Evolutionary conservation across 768 basidiomycete genomes (phyloP), one percentile per base, ranked within the genome.

Genomic region (Pleurotus giganteus): DNA sequence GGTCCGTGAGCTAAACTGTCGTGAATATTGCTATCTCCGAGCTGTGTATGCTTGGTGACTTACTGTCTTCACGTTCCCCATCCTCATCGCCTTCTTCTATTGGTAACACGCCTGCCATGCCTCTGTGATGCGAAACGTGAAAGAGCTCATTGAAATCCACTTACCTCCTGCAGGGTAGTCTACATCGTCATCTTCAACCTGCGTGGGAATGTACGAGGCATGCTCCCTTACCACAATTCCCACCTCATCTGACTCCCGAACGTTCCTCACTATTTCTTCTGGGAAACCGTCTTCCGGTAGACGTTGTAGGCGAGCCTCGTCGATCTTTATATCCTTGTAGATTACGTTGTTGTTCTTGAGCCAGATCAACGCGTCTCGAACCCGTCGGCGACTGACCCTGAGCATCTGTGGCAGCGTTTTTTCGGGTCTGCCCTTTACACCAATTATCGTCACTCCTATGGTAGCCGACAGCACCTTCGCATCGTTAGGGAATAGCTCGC

Each of bases 401-500:
- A 43, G 23, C 2, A 21, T 21, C 42, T 23, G 15, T 12, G 15
- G 42, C 42, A 43, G 5, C 1, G 21, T 23, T 43, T 21, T 12
- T 4, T 1, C 1, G 2, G 42, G 42, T 2, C 13, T 43, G 5
- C 21, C 21, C 23, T 43, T 43, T 2, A 43, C 42, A 21, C 42
- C 42, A 2, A 43, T 6, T 13, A 43, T n/a, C 2, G 42, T 43
- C 2, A 43, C 21, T 9, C 13, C 42, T 1, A 43, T 43, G 2
- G 42, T 43, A 11, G 42, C 42, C 1, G 42, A 13, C 15, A 43
- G 42, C 3, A 43, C 13, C 11, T 21, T 13, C 3, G 31, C 26
- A 3, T 53, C 57, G 9, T 57, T 53, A 2, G 68, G 66, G 29
- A 69, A 11, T 3, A 63, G 6, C 4, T 63, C 47, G 1, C 67